phyloP scores from a whole-genome alignment of 345 rosid species.

The Pistacia vera region DNA sequence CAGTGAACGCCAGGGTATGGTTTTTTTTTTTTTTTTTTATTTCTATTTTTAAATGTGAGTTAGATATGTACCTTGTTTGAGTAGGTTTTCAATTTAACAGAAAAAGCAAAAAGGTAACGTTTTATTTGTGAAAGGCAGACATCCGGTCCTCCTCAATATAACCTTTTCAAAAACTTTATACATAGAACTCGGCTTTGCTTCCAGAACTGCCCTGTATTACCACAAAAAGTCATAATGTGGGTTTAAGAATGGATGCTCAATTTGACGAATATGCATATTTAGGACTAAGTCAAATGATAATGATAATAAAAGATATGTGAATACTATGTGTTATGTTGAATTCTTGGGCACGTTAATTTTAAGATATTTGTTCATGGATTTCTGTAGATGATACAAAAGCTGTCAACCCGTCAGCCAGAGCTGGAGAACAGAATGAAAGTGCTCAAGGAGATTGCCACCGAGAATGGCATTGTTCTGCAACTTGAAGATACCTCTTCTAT shows the following conservation, averaged over 20 bases:
- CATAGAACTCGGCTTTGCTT: too few species aligned
- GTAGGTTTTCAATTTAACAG: neutral
- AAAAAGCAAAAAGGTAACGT: neutral
- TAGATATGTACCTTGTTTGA: neutral
- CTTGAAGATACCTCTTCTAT: constrained; percentile 38
- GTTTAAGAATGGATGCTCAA: too few species aligned
- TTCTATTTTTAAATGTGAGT: too few species aligned
- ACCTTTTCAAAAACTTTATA: neutral
- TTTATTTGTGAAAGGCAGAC: neutral
- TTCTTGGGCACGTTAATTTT: neutral
- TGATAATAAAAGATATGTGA: neutral
- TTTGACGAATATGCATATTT: neutral
- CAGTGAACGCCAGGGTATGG: constrained; percentile 60
- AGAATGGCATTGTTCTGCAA: constrained; percentile 58
- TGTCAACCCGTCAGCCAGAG: constrained; percentile 60
- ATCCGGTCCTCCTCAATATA: neutral
- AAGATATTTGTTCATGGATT: neutral
- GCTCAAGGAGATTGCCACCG: constrained; percentile 71
- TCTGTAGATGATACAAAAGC: constrained; percentile 56
- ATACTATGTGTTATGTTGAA: neutral
- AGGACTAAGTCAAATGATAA: neutral
- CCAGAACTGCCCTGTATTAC: too few species aligned
- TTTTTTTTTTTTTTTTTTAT: neutral
- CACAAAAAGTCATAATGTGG: neutral
- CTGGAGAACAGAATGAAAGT: constrained; percentile 59